These are phyloP conservation scores for Talaromyces thailandensis DNA, from an alignment of 495 filamentous ascomycete genomes.

Conservation along the genomic window DNA sequence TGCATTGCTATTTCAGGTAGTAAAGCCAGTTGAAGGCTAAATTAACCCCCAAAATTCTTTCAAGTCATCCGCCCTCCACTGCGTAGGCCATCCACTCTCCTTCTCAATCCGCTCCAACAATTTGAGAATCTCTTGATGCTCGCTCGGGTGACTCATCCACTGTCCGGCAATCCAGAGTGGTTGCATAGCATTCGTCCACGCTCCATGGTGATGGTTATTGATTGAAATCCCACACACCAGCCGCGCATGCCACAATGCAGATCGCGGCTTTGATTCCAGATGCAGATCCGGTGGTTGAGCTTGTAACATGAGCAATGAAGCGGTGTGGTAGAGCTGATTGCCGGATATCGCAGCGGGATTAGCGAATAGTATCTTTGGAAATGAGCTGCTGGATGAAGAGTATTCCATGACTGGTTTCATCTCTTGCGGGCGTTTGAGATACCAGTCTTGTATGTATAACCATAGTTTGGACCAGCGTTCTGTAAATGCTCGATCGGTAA, in stretches of 20 bases:
- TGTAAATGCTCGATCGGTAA: not conserved
- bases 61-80: not conserved
- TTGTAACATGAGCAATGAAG: constrained; percentile 29
- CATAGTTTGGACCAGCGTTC: not conserved
- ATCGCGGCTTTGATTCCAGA: constrained; percentile 18
- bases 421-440: constrained; percentile 1
- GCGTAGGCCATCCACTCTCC: constrained; percentile 24
- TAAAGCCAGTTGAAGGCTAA: not conserved
- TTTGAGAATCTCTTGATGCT: constrained; percentile 23
- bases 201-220: constrained; percentile 24
- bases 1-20: not conserved
- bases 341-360: constrained; percentile 29
- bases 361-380: constrained; percentile 30
- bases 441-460: constrained; percentile 1
- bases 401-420: not conserved
- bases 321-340: constrained; percentile 34
- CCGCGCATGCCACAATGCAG: constrained; percentile 29
- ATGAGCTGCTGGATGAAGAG: constrained; percentile 8
- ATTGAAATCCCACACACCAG: constrained; percentile 29
- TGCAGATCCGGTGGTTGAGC: constrained; percentile 4
- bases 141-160: constrained; percentile 27
- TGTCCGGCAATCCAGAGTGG: constrained; percentile 26
- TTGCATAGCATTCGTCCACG: constrained; percentile 28
- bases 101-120: constrained; percentile 17
- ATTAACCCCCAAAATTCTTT: constrained; percentile 3